These are phyloP conservation scores for Chrysoporthe austroafricana DNA, from an alignment of 2,329 filamentous ascomycete genomes.

Conservation along the genomic window DNA sequence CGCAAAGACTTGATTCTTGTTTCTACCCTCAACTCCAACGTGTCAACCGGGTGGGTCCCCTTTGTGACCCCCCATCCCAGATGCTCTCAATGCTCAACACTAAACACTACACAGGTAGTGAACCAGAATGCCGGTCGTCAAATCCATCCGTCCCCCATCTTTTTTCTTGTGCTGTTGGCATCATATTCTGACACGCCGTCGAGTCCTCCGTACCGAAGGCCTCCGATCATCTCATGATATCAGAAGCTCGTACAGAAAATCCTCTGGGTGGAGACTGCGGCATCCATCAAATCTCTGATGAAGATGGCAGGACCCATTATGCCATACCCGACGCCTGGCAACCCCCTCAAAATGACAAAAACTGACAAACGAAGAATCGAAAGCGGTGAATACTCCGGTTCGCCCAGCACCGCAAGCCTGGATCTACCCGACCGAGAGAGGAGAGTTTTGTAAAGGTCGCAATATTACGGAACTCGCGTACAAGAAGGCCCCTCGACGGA, in stretches of 20 bases:
- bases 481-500: slow-evolving; percentile 5
- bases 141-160: slow-evolving; percentile 16
- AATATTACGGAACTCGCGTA: slow-evolving; percentile 14
- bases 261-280: slow-evolving; percentile 1
- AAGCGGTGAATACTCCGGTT: slow-evolving; percentile 6
- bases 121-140: slow-evolving; percentile 17
- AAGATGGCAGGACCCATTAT: slow-evolving; percentile 9
- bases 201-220: background rate
- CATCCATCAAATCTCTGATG: background rate
- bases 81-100: slow-evolving; percentile 23
- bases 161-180: background rate
- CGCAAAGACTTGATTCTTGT: background rate
- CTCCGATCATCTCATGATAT: slow-evolving; percentile 3
- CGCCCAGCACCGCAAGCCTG: slow-evolving; percentile 13
- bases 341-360: background rate
- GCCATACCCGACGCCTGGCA: slow-evolving; percentile 18
- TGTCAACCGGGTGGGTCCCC: slow-evolving; percentile 3
- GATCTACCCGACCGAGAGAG: slow-evolving; percentile 15
- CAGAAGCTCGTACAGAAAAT: slow-evolving; percentile 1
- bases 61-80: slow-evolving; percentile 15
- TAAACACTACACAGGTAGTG: slow-evolving; percentile 6
- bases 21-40: slow-evolving; percentile 27
- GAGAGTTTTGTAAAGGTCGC: slow-evolving; percentile 15
- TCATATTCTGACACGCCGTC: background rate
- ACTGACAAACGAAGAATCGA: slow-evolving; percentile 5